phyloP scores from a whole-genome alignment of 768 basidiomycete species.

The Trametes cingulata region DNA sequence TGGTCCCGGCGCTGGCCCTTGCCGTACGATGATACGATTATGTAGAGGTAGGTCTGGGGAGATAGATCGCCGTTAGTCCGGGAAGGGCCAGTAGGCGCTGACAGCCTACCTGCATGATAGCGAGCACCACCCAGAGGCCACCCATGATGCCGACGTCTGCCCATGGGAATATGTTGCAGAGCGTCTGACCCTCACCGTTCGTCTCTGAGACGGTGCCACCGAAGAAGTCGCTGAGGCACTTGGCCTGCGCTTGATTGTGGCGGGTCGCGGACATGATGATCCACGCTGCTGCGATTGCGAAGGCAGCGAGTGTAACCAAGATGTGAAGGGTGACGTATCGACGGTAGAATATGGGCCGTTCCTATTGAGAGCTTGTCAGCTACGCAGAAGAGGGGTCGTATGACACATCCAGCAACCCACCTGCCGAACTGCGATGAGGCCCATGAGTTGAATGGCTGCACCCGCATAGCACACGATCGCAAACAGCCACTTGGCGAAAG shows the following conservation, averaged over 20 bases:
- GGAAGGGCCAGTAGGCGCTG: slow-evolving; percentile 4
- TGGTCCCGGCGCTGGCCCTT: slow-evolving; percentile 77
- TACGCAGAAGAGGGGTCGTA: neutral
- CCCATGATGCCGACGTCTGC: slow-evolving; percentile 91
- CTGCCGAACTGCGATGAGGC: slow-evolving; percentile 81
- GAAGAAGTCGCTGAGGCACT: slow-evolving; percentile 67
- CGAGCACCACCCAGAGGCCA: slow-evolving; percentile 80
- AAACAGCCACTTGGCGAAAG: slow-evolving; percentile 71
- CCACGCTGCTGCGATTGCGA: slow-evolving; percentile 80
- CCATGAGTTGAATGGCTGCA: slow-evolving; percentile 77
- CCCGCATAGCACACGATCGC: slow-evolving; percentile 74
- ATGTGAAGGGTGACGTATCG: slow-evolving; percentile 71
- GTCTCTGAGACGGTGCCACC: slow-evolving; percentile 36
- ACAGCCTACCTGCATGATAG: slow-evolving; percentile 68
- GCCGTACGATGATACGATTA: slow-evolving; percentile 64
- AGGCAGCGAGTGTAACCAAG: slow-evolving; percentile 54
- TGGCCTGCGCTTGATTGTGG: slow-evolving; percentile 68
- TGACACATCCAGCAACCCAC: slow-evolving; percentile 43
- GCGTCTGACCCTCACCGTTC: slow-evolving; percentile 57
- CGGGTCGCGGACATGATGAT: slow-evolving; percentile 75
- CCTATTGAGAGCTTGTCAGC: slow-evolving; percentile 41
- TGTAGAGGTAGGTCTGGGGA: slow-evolving; percentile 49
- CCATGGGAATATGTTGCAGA: slow-evolving; percentile 93
- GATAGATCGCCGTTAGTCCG: slow-evolving; percentile 1
- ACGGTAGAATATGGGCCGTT: slow-evolving; percentile 63